Evolutionary conservation across 1,284 basidiomycete species (phyloP).

Genomic region (Austropuccinia psidii): DNA sequence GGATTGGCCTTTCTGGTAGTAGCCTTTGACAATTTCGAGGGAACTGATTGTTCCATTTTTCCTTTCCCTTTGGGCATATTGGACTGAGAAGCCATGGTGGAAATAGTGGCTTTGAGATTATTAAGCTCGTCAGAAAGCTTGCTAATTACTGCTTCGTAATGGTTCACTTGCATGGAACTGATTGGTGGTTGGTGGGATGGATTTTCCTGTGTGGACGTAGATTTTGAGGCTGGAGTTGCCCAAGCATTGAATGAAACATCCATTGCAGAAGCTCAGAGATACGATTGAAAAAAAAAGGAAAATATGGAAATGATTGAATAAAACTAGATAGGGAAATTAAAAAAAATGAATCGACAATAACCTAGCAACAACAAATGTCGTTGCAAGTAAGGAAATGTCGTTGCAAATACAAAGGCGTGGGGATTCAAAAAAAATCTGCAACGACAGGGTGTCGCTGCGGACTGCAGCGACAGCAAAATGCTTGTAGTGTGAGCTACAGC

Average conservation of each 20-base stretch:
- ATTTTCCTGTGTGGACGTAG: neutral
- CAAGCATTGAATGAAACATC: constrained; percentile 3
- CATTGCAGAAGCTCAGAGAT: too few relatives aligned
- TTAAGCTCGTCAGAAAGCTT: neutral
- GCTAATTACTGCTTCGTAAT: neutral
- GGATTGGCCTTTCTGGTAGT: neutral
- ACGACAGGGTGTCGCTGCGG: neutral
- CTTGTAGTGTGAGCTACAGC: too few relatives aligned
- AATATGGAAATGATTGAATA: too few relatives aligned
- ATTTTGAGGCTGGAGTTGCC: neutral
- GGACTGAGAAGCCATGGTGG: neutral
- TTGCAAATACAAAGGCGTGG: too few relatives aligned
- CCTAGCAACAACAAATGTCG: too few relatives aligned
- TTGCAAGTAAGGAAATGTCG: too few relatives aligned
- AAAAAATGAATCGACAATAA: too few relatives aligned
- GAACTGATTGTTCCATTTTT: neutral
- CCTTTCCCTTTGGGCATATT: neutral
- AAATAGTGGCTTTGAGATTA: neutral
- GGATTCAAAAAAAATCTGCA: too few relatives aligned
- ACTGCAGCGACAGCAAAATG: neutral
- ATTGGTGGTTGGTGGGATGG: neutral
- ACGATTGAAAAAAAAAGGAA: too few relatives aligned
- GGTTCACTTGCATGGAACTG: neutral
- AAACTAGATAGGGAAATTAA: too few relatives aligned
- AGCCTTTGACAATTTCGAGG: neutral